phyloP scores from a whole-genome alignment of 441 rosid genomes.

The Gossypium schwendimanii region DNA sequence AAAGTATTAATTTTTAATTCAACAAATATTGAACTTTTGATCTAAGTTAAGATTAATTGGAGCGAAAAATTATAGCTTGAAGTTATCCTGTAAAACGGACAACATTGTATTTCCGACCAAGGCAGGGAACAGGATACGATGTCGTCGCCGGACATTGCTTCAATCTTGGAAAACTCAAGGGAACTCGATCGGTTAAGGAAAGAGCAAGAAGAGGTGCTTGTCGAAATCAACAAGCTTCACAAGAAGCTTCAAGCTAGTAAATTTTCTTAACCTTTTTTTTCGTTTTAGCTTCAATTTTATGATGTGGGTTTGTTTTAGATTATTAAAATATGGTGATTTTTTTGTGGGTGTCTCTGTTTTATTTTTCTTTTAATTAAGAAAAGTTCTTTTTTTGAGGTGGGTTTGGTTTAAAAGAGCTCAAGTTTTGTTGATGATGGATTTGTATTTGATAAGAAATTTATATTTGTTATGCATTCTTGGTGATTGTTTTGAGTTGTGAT shows the following conservation, averaged over 20 bases:
- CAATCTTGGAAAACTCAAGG: slow-evolving; percentile 61
- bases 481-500: not conserved
- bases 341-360: not conserved
- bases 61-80: slow-evolving; percentile 11
- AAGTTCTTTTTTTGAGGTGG: not conserved
- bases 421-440: slow-evolving; percentile 8
- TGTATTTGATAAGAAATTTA: not conserved
- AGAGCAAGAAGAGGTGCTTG: slow-evolving; percentile 59
- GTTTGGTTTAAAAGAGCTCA: not conserved
- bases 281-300: slow-evolving; percentile 1
- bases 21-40: not conserved
- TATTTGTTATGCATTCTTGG: not conserved
- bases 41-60: slow-evolving; percentile 5
- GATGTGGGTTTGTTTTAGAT: slow-evolving; percentile 13
- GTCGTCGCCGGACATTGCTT: slow-evolving; percentile 62
- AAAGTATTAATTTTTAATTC: not conserved
- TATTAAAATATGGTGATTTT: not conserved
- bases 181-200: slow-evolving; percentile 88
- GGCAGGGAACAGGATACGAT: slow-evolving; percentile 19
- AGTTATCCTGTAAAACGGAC: not conserved
- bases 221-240: slow-evolving; percentile 88
- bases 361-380: not conserved
- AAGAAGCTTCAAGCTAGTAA: slow-evolving; percentile 73
- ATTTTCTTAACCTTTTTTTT: slow-evolving; percentile 9
- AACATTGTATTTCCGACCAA: slow-evolving; percentile 7